phyloP scores from a whole-genome alignment of 2,329 filamentous ascomycete species.

The Colletotrichum chlorophyti region DNA sequence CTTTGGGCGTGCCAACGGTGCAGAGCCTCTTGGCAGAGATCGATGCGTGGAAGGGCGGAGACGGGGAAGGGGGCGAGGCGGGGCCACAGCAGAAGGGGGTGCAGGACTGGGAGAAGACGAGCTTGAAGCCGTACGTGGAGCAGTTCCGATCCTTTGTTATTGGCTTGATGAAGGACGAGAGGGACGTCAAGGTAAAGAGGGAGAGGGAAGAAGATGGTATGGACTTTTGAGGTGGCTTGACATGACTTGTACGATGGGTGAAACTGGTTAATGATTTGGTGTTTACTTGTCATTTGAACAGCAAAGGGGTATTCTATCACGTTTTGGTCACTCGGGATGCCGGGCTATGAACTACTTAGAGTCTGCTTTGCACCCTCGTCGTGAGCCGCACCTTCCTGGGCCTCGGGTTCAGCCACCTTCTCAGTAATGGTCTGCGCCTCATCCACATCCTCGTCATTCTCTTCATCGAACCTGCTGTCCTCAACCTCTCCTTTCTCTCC shows the following conservation, averaged over 20 bases:
- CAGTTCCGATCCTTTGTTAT: slow-evolving; percentile 85
- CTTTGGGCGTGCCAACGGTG: slow-evolving; percentile 87
- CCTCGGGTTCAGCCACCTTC: background rate
- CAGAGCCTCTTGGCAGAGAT: slow-evolving; percentile 84
- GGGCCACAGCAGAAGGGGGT: slow-evolving; percentile 46
- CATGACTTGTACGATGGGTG: slow-evolving; percentile 27
- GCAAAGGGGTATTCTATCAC: slow-evolving; percentile 17
- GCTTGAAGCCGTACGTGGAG: slow-evolving; percentile 90
- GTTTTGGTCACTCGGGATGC: slow-evolving; percentile 15
- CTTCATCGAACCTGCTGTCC: slow-evolving; percentile 34
- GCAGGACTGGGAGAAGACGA: slow-evolving; percentile 97
- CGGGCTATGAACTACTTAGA: slow-evolving; percentile 13
- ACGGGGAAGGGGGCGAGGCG: slow-evolving; percentile 47
- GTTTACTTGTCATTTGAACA: slow-evolving; percentile 11
- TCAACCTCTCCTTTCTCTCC: slow-evolving; percentile 33
- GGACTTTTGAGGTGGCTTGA: slow-evolving; percentile 56
- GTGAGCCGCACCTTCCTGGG: slow-evolving; percentile 9
- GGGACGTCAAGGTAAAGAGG: slow-evolving; percentile 60
- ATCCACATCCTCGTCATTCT: slow-evolving; percentile 37
- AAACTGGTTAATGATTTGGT: slow-evolving; percentile 11
- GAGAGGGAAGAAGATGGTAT: slow-evolving; percentile 60
- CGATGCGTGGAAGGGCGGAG: slow-evolving; percentile 73
- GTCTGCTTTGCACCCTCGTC: background rate
- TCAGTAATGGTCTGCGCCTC: slow-evolving; percentile 33
- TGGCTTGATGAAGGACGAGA: slow-evolving; percentile 78